phyloP scores from a whole-genome alignment of 768 basidiomycete species.

The Dacryopinax primogenitus region DNA sequence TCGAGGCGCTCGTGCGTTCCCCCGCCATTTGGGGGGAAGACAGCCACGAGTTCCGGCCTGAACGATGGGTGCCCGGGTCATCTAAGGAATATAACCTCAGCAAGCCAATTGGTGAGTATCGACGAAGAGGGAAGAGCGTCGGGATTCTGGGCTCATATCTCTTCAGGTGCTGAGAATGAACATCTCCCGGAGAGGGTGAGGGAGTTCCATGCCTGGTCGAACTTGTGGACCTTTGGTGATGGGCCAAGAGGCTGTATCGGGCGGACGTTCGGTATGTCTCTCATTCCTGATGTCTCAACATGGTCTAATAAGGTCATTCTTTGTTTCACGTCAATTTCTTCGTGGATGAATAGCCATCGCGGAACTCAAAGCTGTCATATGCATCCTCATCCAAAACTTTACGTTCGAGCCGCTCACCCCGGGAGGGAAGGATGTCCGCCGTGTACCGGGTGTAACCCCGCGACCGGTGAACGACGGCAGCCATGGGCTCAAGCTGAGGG shows the following conservation, averaged over 20 bases:
- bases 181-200: background rate
- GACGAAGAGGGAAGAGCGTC: too few species aligned
- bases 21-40: slow-evolving; percentile 26
- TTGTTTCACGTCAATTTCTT: too few species aligned
- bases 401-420: background rate
- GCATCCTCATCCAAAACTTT: background rate
- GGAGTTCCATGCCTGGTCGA: background rate
- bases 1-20: slow-evolving; percentile 22
- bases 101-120: too few species aligned
- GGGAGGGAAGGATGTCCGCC: background rate
- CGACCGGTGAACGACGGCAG: background rate
- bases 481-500: background rate
- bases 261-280: background rate
- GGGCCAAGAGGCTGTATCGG: background rate
- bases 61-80: slow-evolving; percentile 25
- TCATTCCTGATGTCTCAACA: background rate
- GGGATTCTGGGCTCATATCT: too few species aligned
- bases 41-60: slow-evolving; percentile 26
- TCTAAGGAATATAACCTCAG: too few species aligned
- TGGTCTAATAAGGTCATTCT: too few species aligned
- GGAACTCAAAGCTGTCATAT: background rate
- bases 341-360: background rate
- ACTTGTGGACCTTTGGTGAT: background rate
- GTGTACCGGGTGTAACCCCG: background rate
- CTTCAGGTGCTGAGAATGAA: background rate